Evolutionary conservation across 2,329 filamentous ascomycete genomes (phyloP).

Genomic region (Echinosphaeria canescens): DNA sequence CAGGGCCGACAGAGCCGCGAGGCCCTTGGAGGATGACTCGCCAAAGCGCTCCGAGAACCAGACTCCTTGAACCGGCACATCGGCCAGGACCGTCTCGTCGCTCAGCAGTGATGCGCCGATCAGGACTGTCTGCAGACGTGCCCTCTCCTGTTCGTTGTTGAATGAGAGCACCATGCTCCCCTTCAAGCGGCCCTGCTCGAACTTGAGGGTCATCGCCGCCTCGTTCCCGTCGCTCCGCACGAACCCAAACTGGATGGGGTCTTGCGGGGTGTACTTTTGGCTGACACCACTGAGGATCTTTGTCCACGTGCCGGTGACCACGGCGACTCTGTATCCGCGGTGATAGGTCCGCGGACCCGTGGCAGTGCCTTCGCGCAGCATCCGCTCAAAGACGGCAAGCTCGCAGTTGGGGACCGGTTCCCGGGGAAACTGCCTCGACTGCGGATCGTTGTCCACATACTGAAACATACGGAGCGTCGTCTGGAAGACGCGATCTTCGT

Average conservation of each 20-base stretch:
- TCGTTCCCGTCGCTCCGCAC: constrained; percentile 48
- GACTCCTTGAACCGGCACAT: constrained; percentile 44
- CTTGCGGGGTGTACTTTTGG: constrained; percentile 40
- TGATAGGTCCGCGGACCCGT: constrained; percentile 53
- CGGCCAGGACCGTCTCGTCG: constrained; percentile 48
- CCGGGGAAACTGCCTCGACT: constrained; percentile 51
- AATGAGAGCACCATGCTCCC: constrained; percentile 65
- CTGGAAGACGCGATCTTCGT: constrained; percentile 51
- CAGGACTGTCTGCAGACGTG: constrained; percentile 49
- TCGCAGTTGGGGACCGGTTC: constrained; percentile 53
- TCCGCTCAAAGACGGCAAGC: constrained; percentile 53
- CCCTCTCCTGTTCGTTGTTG: constrained; percentile 46
- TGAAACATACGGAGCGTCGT: constrained; percentile 53
- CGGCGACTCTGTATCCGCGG: constrained; percentile 55
- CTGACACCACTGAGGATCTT: constrained; percentile 61
- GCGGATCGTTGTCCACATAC: constrained; percentile 55
- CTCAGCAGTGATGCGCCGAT: constrained; percentile 47
- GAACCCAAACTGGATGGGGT: constrained; percentile 60
- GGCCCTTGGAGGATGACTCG: constrained; percentile 18
- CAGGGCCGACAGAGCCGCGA: constrained; percentile 25
- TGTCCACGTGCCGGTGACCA: constrained; percentile 56
- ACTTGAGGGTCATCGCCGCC: constrained; percentile 48
- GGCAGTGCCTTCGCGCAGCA: constrained; percentile 45
- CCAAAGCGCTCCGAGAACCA: constrained; percentile 32
- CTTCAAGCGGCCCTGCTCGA: constrained; percentile 40